A percentile compares a stretch with the other conserved stretches of the same genome.
These are phyloP conservation scores for Glebionis coronaria DNA, from an alignment of 129 eudicot species.

Conservation along the genomic window DNA sequence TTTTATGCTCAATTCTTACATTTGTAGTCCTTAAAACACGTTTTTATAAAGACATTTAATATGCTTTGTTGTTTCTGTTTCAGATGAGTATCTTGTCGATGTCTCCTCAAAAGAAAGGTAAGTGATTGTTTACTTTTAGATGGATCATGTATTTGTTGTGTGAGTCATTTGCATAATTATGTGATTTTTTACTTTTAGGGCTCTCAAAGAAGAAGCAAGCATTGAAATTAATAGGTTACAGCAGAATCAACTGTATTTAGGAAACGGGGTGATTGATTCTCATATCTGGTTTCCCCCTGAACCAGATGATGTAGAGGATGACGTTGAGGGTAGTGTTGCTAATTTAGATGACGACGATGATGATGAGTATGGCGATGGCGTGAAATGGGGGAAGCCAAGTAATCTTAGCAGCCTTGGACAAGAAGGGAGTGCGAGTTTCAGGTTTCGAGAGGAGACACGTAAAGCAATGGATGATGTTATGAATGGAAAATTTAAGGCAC, in stretches of 20 bases:
- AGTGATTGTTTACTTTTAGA: neutral
- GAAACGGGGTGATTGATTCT: constrained; percentile 42
- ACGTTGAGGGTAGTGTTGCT: constrained; percentile 54
- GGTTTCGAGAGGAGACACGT: constrained; percentile 61
- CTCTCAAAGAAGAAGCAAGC: constrained; percentile 37
- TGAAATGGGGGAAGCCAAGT: constrained; percentile 63
- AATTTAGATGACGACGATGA: constrained; percentile 66
- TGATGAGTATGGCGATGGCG: constrained; percentile 53
- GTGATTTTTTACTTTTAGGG: constrained; percentile 25
- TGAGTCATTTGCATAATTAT: neutral
- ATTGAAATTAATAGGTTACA: constrained; percentile 22
- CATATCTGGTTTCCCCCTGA: constrained; percentile 85
- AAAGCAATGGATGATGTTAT: constrained; percentile 60
- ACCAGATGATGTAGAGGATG: constrained; percentile 61
- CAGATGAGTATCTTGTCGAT: constrained; percentile 72
- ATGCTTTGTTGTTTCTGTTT: constrained; percentile 16
- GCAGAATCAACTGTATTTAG: constrained; percentile 19
- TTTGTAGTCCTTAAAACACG: neutral
- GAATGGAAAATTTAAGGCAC: constrained; percentile 66
- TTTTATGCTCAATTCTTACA: neutral
- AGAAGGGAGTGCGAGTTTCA: constrained; percentile 45
- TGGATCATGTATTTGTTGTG: constrained; percentile 8
- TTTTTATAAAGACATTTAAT: neutral
- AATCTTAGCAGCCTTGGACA: constrained; percentile 60
- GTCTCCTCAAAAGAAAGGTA: constrained; percentile 50